Evolutionary conservation across 768 basidiomycete species (phyloP), one percentile per base, ranked within the genome.

Genomic region (Boletus insuetus): DNA sequence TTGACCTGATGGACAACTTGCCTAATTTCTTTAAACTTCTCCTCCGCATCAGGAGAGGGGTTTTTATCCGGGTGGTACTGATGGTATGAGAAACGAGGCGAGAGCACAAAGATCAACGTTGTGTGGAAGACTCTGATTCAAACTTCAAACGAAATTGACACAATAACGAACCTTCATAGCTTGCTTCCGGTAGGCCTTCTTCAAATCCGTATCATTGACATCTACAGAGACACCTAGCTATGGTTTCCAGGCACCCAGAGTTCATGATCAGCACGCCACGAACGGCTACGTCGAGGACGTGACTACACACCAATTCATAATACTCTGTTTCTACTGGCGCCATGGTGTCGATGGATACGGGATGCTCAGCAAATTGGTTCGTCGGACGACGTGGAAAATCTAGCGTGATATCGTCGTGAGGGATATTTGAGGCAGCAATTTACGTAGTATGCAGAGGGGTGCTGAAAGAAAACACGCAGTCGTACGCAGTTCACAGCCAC

Each of bases 1-100:
- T 51, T 46, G n/a, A 57, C 41, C 34, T 44, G 62, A 60, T 51
- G 40, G 50, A 19, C 49, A 39, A 70, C 70, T 58, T 62, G 86
- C 91, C 92, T 94, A 66, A 99, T 91, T 44, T 97, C 91, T 74
- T 98, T 96, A 78, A 99, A 99, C 77, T 86, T 94, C 69, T 91
- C 88, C 69, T 94, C 94, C 1, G 96, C 97, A 64, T 93, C 92
- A n/a, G 85, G 81, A 5, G 91, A 89, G 8, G 84, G 80, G 66
- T 98, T 98, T 81, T 96, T 97, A 74, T 97, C 95, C 6, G 94
- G 95, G 69, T 97, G 94, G 69, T 87, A 96, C 90, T 94, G 61
- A 32, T 19, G n/a, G 38, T 55, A 46, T 14, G 42, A 55, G 35
- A 41, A 31, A 51, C 19, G n/a, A 49, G 26, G 35, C 4, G 37